Evolutionary conservation across 192 early-diverging fungal genomes (phyloP).

Genomic region (Coemansia interrupta): DNA sequence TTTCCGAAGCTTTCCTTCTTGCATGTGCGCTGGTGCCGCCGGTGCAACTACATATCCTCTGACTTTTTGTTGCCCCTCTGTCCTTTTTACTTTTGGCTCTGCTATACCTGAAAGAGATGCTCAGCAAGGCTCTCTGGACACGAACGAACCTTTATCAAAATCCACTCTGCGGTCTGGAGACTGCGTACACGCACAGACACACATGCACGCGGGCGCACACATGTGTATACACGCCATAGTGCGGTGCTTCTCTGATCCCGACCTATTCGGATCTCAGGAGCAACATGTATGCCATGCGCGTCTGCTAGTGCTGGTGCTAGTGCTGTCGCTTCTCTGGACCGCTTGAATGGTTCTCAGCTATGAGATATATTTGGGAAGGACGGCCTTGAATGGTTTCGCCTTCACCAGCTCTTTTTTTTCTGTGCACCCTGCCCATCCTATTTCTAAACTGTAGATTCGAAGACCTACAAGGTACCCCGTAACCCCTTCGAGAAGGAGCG

Average conservation of each 20-base stretch:
- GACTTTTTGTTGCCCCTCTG: not conserved
- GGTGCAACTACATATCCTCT: not conserved
- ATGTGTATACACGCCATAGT: too few relatives aligned
- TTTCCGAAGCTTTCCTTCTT: too few relatives aligned
- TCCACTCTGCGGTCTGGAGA: not conserved
- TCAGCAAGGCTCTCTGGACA: constrained; percentile 56
- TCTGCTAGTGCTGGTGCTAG: too few relatives aligned
- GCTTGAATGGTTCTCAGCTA: not conserved
- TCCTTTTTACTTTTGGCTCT: constrained; percentile 3
- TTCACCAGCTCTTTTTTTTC: constrained; percentile 30
- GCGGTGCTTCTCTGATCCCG: not conserved
- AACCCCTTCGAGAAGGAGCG: constrained; percentile 95
- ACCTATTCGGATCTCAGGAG: not conserved
- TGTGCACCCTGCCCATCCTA: constrained; percentile 1
- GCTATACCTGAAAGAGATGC: constrained; percentile 39
- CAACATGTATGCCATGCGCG: too few relatives aligned
- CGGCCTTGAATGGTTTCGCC: not conserved
- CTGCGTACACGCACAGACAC: not conserved
- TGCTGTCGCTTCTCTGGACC: too few relatives aligned
- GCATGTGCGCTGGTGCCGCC: not conserved
- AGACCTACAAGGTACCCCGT: constrained; percentile 93
- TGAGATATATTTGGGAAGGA: constrained; percentile 1
- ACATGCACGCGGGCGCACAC: not conserved
- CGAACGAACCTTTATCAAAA: constrained; percentile 41
- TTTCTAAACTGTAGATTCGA: constrained; percentile 59